A percentile compares a stretch with the other conserved stretches of the same genome.
Conservation (phyloP, 2,329 filamentous ascomycete genomes). For the Chalaropsis ovoidea region DNA sequence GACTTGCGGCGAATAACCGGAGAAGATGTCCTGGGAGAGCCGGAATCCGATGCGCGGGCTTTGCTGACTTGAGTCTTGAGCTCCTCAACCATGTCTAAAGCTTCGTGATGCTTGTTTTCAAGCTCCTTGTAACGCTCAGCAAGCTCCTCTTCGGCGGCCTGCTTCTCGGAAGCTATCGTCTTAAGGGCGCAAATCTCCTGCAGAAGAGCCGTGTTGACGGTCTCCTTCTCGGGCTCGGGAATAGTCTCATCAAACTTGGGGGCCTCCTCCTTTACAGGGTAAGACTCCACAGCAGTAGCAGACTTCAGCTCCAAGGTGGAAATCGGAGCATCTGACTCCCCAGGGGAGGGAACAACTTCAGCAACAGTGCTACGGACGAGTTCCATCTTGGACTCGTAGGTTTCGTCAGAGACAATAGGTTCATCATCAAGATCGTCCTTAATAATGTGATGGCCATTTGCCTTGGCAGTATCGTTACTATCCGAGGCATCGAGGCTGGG, state of each 20-base stretch:
- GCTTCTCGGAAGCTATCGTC: conserved; percentile 62
- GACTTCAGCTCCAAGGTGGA: conserved; percentile 16
- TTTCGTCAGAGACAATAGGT: conserved; percentile 2
- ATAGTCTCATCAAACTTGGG: not conserved
- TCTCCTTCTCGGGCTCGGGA: not conserved
- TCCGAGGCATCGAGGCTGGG: conserved; percentile 47
- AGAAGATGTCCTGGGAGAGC: conserved; percentile 53
- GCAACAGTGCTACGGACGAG: conserved; percentile 19
- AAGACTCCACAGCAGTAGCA: conserved; percentile 14
- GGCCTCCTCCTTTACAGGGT: conserved; percentile 9
- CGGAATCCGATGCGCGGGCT: conserved; percentile 52
- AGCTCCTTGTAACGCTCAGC: conserved; percentile 72
- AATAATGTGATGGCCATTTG: conserved; percentile 27
- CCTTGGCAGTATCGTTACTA: conserved; percentile 39
- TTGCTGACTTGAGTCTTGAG: conserved; percentile 79
- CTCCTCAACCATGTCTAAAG: conserved; percentile 77
- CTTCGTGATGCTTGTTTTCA: conserved; percentile 69
- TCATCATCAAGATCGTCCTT: conserved; percentile 12
- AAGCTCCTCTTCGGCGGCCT: conserved; percentile 61
- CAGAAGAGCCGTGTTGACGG: conserved; percentile 39
- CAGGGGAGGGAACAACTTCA: conserved; percentile 21
- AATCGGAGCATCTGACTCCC: conserved; percentile 6
- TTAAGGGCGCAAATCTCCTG: conserved; percentile 64
- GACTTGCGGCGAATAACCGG: conserved; percentile 88
- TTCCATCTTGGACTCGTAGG: conserved; percentile 14